These are phyloP conservation scores for Gastroboletus turbinatus DNA, from an alignment of 1,284 basidiomycete species.

Conservation along the genomic window DNA sequence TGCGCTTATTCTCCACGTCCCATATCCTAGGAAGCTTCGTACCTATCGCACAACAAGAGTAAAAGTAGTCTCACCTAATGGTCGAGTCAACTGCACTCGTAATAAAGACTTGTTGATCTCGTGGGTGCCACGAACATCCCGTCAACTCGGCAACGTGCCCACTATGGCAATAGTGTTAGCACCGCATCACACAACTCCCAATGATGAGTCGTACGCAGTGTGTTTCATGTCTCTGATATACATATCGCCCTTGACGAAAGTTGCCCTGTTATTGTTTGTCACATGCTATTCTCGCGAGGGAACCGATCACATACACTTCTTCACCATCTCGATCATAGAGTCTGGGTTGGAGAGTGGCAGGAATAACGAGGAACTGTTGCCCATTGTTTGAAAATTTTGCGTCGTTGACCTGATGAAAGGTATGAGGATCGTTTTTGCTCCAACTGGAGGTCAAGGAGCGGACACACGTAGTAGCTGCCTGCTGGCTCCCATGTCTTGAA, in stretches of 20 bases:
- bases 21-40: conserved; percentile 67
- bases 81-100: conserved; percentile 96
- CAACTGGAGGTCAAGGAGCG: conserved; percentile 3
- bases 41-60: conserved; percentile 1
- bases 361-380: conserved; percentile 81
- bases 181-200: neutral
- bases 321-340: conserved; percentile 89
- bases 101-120: conserved; percentile 79
- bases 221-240: conserved; percentile 99
- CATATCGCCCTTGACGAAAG: conserved; percentile 93
- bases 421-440: conserved; percentile 1
- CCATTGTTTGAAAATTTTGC: conserved; percentile 87
- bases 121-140: conserved; percentile 90
- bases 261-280: conserved; percentile 65
- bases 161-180: conserved; percentile 42
- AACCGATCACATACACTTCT: conserved; percentile 65
- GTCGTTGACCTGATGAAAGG: conserved; percentile 72
- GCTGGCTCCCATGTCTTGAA: conserved; percentile 96
- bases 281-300: conserved; percentile 34
- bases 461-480: conserved; percentile 86
- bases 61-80: conserved; percentile 60
- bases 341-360: conserved; percentile 85
- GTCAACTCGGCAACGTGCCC: conserved; percentile 94
- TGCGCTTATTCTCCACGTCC: conserved; percentile 85
- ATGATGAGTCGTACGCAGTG: conserved; percentile 66